Evolutionary conservation across 1,139 yeast genomes (phyloP).

Genomic region (Geotrichum phurueaensis): DNA sequence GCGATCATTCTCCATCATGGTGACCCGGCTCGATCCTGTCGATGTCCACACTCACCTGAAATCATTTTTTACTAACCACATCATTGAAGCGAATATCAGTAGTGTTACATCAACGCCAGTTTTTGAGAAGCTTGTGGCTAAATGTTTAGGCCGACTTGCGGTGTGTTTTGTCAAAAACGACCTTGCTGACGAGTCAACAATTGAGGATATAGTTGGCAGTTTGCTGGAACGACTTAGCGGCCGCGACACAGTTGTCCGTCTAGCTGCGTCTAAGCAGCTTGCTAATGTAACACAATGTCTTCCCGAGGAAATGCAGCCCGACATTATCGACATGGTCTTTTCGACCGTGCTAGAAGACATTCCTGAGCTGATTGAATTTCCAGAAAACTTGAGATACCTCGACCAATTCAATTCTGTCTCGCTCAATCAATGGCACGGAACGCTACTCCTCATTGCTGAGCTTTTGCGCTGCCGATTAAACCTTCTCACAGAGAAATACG

Average conservation of each 20-base stretch:
- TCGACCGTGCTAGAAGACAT: slow-evolving; percentile 29
- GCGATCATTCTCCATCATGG: slow-evolving; percentile 23
- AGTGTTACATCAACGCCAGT: neutral
- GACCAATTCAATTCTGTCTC: slow-evolving; percentile 28
- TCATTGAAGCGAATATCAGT: neutral
- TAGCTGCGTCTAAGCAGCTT: slow-evolving; percentile 43
- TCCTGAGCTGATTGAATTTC: neutral
- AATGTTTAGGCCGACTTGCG: slow-evolving; percentile 37
- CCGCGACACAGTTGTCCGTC: slow-evolving; percentile 40
- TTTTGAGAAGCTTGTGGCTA: slow-evolving; percentile 29
- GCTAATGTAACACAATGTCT: slow-evolving; percentile 37
- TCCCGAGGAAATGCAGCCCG: slow-evolving; percentile 32
- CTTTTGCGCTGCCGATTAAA: slow-evolving; percentile 34
- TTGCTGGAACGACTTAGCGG: slow-evolving; percentile 29
- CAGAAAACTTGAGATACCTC: slow-evolving; percentile 1
- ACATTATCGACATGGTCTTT: slow-evolving; percentile 35
- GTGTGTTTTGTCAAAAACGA: slow-evolving; percentile 4
- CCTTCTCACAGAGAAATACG: neutral
- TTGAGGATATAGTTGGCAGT: slow-evolving; percentile 8
- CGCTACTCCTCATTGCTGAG: slow-evolving; percentile 43
- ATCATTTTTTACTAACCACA: neutral
- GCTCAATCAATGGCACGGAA: slow-evolving; percentile 42
- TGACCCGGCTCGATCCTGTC: slow-evolving; percentile 18
- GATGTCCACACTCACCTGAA: slow-evolving; percentile 8
- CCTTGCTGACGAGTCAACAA: neutral